A percentile compares a stretch with the other conserved stretches of the same genome.
phyloP scores from a whole-genome alignment of 2,329 filamentous ascomycete species.

The Cercospora sp. region DNA sequence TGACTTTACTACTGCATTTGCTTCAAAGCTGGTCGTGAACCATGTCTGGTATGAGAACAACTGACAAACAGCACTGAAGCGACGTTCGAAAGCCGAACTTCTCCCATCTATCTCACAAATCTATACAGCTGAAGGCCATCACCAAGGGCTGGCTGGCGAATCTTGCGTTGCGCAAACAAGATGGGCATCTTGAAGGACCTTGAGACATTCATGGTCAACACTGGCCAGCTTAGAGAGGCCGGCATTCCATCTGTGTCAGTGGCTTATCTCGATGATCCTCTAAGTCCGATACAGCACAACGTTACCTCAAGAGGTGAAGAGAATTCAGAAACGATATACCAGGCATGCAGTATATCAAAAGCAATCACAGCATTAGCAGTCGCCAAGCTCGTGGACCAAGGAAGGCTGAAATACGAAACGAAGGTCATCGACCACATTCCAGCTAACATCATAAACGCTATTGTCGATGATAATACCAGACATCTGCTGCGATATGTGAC shows the following conservation, averaged over 20 bases:
- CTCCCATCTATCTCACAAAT: background rate
- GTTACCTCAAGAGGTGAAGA: slow-evolving; percentile 25
- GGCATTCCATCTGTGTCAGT: slow-evolving; percentile 28
- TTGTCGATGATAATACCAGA: slow-evolving; percentile 21
- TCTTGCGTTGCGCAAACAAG: background rate
- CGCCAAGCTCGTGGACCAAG: slow-evolving; percentile 30
- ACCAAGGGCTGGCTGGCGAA: background rate
- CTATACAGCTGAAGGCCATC: background rate
- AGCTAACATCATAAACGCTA: slow-evolving; percentile 3
- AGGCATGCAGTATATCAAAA: slow-evolving; percentile 35
- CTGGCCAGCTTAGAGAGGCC: slow-evolving; percentile 15
- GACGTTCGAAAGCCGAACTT: background rate
- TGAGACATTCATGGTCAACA: slow-evolving; percentile 17
- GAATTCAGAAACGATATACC: slow-evolving; percentile 30
- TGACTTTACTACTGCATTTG: background rate
- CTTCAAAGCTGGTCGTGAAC: background rate
- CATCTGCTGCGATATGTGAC: slow-evolving; percentile 29
- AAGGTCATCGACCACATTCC: slow-evolving; percentile 24
- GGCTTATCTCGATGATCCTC: slow-evolving; percentile 24
- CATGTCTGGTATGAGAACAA: background rate
- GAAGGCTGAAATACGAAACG: slow-evolving; percentile 24
- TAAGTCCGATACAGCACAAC: slow-evolving; percentile 20
- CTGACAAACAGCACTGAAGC: background rate
- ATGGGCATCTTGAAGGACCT: slow-evolving; percentile 14
- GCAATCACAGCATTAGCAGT: slow-evolving; percentile 28